Conservation (phyloP, 2,329 filamentous ascomycete species). For the Paecilomyces dactylethromorphus region DNA sequence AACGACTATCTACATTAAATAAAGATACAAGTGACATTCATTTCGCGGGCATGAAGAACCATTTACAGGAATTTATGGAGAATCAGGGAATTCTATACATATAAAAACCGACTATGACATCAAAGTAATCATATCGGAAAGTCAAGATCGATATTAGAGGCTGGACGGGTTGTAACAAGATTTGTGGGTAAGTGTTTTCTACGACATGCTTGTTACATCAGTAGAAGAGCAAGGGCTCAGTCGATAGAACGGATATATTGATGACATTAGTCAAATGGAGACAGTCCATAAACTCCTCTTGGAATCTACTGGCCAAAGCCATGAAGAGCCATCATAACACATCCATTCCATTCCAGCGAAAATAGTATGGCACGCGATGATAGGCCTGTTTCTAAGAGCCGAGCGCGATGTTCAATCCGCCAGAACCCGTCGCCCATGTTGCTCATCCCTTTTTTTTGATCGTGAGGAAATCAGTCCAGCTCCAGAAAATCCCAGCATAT, state of each 20-base stretch:
- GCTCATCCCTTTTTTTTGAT: conserved; percentile 14
- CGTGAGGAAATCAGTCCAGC: conserved; percentile 13
- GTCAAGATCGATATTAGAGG: not conserved
- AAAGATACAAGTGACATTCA: not conserved
- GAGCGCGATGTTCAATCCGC: conserved; percentile 11
- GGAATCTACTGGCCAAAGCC: conserved; percentile 9
- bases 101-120: not conserved
- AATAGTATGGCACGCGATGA: conserved; percentile 16
- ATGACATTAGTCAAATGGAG: not conserved
- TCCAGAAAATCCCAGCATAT: conserved; percentile 5
- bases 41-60: too few relatives aligned
- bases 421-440: conserved; percentile 17
- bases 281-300: not conserved
- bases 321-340: conserved; percentile 15
- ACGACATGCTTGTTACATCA: not conserved
- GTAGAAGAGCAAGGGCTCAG: not conserved
- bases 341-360: conserved; percentile 17
- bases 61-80: too few relatives aligned
- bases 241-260: conserved; percentile 1
- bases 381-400: conserved; percentile 14
- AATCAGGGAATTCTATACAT: too few relatives aligned
- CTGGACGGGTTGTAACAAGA: not conserved
- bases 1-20: not conserved
- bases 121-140: not conserved
- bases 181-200: not conserved